These are phyloP conservation scores for Suillus hirtellus DNA, from an alignment of 768 basidiomycete genomes.

Conservation along the genomic window DNA sequence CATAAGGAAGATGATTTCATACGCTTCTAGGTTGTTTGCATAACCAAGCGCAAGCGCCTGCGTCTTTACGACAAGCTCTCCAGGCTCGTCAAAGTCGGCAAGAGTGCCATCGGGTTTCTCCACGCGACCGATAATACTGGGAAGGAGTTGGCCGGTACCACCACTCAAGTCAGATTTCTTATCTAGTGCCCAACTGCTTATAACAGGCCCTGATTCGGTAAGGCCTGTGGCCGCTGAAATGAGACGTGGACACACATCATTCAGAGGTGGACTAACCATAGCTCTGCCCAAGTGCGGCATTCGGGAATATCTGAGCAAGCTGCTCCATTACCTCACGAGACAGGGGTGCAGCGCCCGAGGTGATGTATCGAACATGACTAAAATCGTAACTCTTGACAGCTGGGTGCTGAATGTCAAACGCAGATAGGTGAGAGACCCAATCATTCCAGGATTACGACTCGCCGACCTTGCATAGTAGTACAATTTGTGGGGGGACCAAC, in stretches of 20 bases:
- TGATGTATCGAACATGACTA: slow-evolving; percentile 37
- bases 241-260: background rate
- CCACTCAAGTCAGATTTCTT: slow-evolving; percentile 50
- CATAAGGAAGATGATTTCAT: slow-evolving; percentile 25
- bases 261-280: slow-evolving; percentile 43
- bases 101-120: slow-evolving; percentile 58
- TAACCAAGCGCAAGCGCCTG: slow-evolving; percentile 65
- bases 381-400: slow-evolving; percentile 41
- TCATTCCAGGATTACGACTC: background rate
- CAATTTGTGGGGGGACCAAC: slow-evolving; percentile 52
- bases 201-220: slow-evolving; percentile 61
- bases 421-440: slow-evolving; percentile 2
- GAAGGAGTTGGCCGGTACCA: slow-evolving; percentile 56
- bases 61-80: slow-evolving; percentile 60
- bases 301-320: slow-evolving; percentile 48
- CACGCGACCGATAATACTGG: slow-evolving; percentile 57
- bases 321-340: slow-evolving; percentile 48
- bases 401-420: slow-evolving; percentile 33
- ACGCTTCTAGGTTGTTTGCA: slow-evolving; percentile 60
- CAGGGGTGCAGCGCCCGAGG: slow-evolving; percentile 59
- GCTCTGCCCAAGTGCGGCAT: slow-evolving; percentile 53
- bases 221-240: slow-evolving; percentile 42
- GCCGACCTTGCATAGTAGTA: slow-evolving; percentile 50
- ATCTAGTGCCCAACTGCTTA: slow-evolving; percentile 47
- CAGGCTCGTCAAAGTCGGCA: slow-evolving; percentile 57